phyloP scores from a whole-genome alignment of 2,329 filamentous ascomycete species.

The Tolypocladium tropicale region DNA sequence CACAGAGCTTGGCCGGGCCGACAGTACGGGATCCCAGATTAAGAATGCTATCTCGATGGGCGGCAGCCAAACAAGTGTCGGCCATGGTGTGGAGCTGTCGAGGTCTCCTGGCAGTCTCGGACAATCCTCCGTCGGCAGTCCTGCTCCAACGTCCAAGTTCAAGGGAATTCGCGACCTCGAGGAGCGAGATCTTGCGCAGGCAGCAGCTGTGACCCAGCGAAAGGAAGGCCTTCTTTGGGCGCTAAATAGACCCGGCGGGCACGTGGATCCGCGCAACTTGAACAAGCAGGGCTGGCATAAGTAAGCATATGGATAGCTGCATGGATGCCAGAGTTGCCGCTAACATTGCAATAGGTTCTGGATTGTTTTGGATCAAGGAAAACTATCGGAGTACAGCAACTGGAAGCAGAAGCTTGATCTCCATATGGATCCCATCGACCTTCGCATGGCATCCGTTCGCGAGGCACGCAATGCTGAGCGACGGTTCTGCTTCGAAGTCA shows the following conservation, averaged over 20 bases:
- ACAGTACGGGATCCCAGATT: conserved; percentile 63
- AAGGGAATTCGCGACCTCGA: conserved; percentile 89
- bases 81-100: conserved; percentile 33
- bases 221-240: conserved; percentile 97
- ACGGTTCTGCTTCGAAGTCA: conserved; percentile 96
- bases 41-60: conserved; percentile 39
- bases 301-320: conserved; percentile 39
- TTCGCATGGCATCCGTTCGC: conserved; percentile 91
- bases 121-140: conserved; percentile 36
- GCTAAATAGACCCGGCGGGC: conserved; percentile 80
- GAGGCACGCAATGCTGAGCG: conserved; percentile 92
- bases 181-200: conserved; percentile 57
- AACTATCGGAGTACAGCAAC: conserved; percentile 95
- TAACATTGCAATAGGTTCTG: conserved; percentile 58
- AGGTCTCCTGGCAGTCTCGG: conserved; percentile 47
- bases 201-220: conserved; percentile 47
- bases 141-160: conserved; percentile 53
- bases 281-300: conserved; percentile 99
- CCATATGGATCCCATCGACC: conserved; percentile 95
- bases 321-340: not conserved
- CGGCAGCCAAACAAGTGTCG: conserved; percentile 18
- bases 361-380: conserved; percentile 96
- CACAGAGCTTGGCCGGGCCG: conserved; percentile 59
- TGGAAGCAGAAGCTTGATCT: conserved; percentile 97
- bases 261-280: conserved; percentile 87